phyloP scores from a whole-genome alignment of 2,329 filamentous ascomycete genomes.

The Penicillium thymicola region DNA sequence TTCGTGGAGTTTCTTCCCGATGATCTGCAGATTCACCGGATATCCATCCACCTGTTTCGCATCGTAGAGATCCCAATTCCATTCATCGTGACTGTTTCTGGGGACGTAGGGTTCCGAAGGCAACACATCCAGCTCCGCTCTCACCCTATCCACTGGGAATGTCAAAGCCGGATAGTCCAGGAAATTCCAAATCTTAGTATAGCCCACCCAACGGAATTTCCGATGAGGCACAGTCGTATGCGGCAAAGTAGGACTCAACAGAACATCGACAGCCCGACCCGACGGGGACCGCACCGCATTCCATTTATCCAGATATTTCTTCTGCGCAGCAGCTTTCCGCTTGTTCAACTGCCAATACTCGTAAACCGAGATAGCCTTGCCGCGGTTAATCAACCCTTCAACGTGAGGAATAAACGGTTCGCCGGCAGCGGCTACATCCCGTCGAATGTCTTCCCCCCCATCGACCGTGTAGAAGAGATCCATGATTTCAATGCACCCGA shows the following conservation, averaged over 20 bases:
- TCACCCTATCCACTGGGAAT: conserved; percentile 53
- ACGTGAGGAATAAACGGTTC: conserved; percentile 61
- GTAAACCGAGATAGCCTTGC: conserved; percentile 57
- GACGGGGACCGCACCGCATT: conserved; percentile 45
- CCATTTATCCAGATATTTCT: conserved; percentile 60
- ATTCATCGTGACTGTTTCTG: conserved; percentile 51
- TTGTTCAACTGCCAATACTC: conserved; percentile 67
- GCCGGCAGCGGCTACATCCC: conserved; percentile 53
- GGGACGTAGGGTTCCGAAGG: conserved; percentile 41
- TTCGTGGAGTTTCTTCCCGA: conserved; percentile 53
- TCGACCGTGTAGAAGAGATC: conserved; percentile 62
- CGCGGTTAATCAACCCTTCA: conserved; percentile 53
- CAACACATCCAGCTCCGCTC: conserved; percentile 40
- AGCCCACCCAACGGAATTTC: conserved; percentile 51
- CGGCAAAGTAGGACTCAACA: conserved; percentile 60
- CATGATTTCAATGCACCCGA: conserved; percentile 56
- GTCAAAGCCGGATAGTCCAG: conserved; percentile 60
- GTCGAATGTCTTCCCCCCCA: conserved; percentile 60
- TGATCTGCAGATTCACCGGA: conserved; percentile 54
- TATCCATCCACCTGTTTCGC: conserved; percentile 42
- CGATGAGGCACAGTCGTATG: conserved; percentile 53
- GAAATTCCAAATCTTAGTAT: conserved; percentile 62
- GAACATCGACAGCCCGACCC: conserved; percentile 51
- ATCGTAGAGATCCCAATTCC: conserved; percentile 52
- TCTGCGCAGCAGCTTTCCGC: conserved; percentile 52